phyloP scores from a whole-genome alignment of 1,139 yeast species.

The Meyerozyma athensensis region DNA sequence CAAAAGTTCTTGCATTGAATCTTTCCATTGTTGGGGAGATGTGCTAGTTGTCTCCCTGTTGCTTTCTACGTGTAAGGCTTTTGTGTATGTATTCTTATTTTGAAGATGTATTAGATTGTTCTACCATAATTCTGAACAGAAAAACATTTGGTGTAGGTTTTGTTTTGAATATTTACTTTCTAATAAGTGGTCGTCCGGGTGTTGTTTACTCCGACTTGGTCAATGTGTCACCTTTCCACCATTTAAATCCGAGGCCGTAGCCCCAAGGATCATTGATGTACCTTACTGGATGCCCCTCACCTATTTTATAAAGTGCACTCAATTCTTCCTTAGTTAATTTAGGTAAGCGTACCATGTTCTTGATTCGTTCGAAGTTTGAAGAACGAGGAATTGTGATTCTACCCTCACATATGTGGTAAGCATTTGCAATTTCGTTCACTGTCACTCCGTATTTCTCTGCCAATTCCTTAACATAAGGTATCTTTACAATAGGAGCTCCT shows the following conservation, averaged over 20 bases:
- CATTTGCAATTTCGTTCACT: conserved; percentile 31
- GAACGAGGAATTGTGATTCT: conserved; percentile 33
- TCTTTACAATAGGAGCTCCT: conserved; percentile 34
- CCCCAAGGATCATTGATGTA: conserved; percentile 35
- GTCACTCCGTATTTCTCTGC: conserved; percentile 30
- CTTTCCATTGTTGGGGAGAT: too few relatives aligned
- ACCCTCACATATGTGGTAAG: conserved; percentile 34
- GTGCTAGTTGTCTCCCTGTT: too few relatives aligned
- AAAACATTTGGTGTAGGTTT: not conserved
- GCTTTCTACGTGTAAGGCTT: too few relatives aligned
- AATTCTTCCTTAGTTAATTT: conserved; percentile 42
- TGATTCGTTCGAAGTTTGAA: conserved; percentile 34
- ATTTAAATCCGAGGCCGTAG: conserved; percentile 31
- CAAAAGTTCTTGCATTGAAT: too few relatives aligned
- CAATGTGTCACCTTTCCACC: conserved; percentile 30
- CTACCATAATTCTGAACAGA: too few relatives aligned
- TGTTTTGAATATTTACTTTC: too few relatives aligned
- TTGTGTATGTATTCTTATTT: too few relatives aligned
- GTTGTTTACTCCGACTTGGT: conserved; percentile 10
- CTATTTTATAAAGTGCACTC: conserved; percentile 35
- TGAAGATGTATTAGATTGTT: too few relatives aligned
- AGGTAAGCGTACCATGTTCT: conserved; percentile 28
- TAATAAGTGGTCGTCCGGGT: not conserved
- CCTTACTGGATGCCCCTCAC: conserved; percentile 38
- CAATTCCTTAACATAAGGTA: conserved; percentile 27